Evolutionary conservation across 176 grass and related monocot species (phyloP).

Genomic region (Phoenix dactylifera): DNA sequence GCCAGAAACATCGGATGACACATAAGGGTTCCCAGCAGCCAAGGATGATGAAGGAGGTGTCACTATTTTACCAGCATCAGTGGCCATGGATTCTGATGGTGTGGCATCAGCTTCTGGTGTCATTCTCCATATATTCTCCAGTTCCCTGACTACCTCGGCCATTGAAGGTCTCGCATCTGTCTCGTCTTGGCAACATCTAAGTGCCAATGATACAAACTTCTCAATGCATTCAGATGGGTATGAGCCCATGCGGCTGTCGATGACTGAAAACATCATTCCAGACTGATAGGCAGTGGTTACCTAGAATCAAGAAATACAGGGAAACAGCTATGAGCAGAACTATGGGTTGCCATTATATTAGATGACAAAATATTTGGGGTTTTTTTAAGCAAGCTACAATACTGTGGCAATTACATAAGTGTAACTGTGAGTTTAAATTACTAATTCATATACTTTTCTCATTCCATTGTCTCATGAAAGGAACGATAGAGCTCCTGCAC

Average conservation of each 20-base stretch:
- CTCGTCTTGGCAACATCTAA: slow-evolving; percentile 51
- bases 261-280: slow-evolving; percentile 39
- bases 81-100: slow-evolving; percentile 11
- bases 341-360: not conserved
- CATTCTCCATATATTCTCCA: slow-evolving; percentile 51
- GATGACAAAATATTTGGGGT: not conserved
- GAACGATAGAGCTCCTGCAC: too few species aligned
- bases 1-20: slow-evolving; percentile 76
- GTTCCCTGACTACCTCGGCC: slow-evolving; percentile 46
- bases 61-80: slow-evolving; percentile 6
- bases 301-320: slow-evolving; percentile 7
- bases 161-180: slow-evolving; percentile 50
- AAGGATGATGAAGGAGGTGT: slow-evolving; percentile 23
- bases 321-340: not conserved
- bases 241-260: slow-evolving; percentile 48
- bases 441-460: too few species aligned
- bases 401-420: too few species aligned
- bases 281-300: slow-evolving; percentile 39
- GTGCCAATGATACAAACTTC: slow-evolving; percentile 36
- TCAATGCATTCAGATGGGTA: slow-evolving; percentile 43
- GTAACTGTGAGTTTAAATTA: too few species aligned
- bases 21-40: slow-evolving; percentile 33
- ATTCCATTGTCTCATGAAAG: too few species aligned
- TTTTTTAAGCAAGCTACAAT: too few species aligned
- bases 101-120: slow-evolving; percentile 28